A percentile compares a stretch with the other conserved stretches of the same genome.
Conservation (phyloP, 345 rosid genomes). For the Toxicodendron radicans region DNA sequence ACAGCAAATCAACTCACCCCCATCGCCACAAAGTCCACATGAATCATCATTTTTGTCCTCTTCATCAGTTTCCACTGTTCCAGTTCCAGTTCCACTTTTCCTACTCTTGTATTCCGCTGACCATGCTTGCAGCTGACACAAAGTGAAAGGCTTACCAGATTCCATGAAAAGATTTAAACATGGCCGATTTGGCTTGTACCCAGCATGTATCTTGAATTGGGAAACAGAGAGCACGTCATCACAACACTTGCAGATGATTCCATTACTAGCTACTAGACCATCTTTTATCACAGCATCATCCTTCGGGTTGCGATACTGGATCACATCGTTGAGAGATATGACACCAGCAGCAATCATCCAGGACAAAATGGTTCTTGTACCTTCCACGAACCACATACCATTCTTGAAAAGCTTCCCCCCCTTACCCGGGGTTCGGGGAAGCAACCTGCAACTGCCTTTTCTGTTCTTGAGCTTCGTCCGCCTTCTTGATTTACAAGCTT, state of each 20-base stretch:
- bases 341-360: constrained; percentile 70
- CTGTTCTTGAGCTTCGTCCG: constrained; percentile 43
- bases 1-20: constrained; percentile 91
- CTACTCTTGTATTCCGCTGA: constrained; percentile 74
- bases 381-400: constrained; percentile 45
- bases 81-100: constrained; percentile 43
- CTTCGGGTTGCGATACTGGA: constrained; percentile 68
- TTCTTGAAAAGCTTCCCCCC: constrained; percentile 40
- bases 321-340: constrained; percentile 64
- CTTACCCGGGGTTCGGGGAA: constrained; percentile 54
- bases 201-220: constrained; percentile 79
- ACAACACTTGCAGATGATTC: constrained; percentile 84
- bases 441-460: constrained; percentile 65
- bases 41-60: constrained; percentile 93
- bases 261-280: constrained; percentile 65
- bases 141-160: constrained; percentile 71
- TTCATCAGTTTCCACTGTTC: constrained; percentile 48
- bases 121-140: constrained; percentile 91
- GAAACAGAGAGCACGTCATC: constrained; percentile 61
- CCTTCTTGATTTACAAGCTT: constrained; percentile 43
- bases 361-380: constrained; percentile 70
- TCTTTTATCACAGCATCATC: constrained; percentile 66
- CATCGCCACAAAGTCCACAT: constrained; percentile 92
- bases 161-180: constrained; percentile 85
- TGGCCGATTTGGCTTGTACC: constrained; percentile 61